These are phyloP conservation scores for Populus trichocarpa DNA, from an alignment of 441 rosid species.

Conservation along the genomic window DNA sequence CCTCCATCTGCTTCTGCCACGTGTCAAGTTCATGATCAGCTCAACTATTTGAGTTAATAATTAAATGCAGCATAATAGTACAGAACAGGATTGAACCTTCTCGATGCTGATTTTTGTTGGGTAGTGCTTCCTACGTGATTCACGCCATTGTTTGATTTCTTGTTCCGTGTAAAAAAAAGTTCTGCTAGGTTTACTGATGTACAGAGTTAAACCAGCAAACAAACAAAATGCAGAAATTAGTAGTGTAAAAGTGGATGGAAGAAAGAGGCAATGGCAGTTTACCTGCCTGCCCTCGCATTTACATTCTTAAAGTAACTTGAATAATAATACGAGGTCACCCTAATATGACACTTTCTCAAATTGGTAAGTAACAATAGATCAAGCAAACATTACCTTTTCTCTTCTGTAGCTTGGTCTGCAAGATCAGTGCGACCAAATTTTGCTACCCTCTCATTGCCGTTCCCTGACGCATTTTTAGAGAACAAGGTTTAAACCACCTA, in stretches of 20 bases:
- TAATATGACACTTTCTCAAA: no score
- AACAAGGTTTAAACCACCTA: not conserved
- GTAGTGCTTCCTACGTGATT: slow-evolving; percentile 66
- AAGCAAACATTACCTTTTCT: slow-evolving; percentile 46
- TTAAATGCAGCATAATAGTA: slow-evolving; percentile 5
- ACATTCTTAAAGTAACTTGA: no score
- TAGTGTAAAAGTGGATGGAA: not conserved
- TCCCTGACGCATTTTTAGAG: slow-evolving; percentile 30
- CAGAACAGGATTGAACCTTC: slow-evolving; percentile 48
- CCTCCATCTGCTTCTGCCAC: slow-evolving; percentile 44
- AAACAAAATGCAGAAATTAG: not conserved
- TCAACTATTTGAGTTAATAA: slow-evolving; percentile 7
- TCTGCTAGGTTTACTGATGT: slow-evolving; percentile 24
- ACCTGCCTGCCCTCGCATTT: not conserved
- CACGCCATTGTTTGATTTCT: slow-evolving; percentile 78
- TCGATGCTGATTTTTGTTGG: slow-evolving; percentile 57
- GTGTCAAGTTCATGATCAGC: slow-evolving; percentile 21
- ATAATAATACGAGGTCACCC: no score
- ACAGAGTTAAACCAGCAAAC: not conserved
- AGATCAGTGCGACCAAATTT: slow-evolving; percentile 29
- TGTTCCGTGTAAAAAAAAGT: slow-evolving; percentile 39
- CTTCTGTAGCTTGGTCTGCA: slow-evolving; percentile 31
- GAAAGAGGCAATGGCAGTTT: not conserved
- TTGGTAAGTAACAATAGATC: no score
- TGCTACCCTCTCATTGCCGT: slow-evolving; percentile 30